Conservation (phyloP, 176 grass and related monocot genomes). For the Musa acuminata region DNA sequence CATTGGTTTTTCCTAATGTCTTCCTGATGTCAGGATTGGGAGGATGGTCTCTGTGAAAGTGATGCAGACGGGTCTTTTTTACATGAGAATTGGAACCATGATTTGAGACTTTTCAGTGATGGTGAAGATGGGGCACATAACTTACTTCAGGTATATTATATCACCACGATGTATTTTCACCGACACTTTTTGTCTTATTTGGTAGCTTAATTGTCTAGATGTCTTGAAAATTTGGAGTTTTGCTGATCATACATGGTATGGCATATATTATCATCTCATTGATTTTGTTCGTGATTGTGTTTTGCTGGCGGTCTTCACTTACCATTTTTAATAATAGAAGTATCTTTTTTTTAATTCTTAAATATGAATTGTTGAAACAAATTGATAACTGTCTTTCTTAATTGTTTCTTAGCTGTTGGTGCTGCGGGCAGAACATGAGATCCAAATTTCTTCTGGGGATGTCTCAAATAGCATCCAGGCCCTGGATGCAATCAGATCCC, state of each 20-base stretch:
- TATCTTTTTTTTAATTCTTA: not conserved
- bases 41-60: conserved; percentile 62
- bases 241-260: too few relatives aligned
- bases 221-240: too few relatives aligned
- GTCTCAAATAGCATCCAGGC: conserved; percentile 30
- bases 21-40: conserved; percentile 59
- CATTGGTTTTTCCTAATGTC: conserved; percentile 1
- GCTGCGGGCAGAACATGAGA: conserved; percentile 59
- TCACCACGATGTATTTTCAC: not conserved
- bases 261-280: too few relatives aligned
- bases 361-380: not conserved
- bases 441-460: conserved; percentile 46
- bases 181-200: not conserved
- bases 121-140: conserved; percentile 59
- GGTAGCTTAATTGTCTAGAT: too few relatives aligned
- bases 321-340: not conserved
- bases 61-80: conserved; percentile 67
- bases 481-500: conserved; percentile 41
- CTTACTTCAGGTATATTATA: conserved; percentile 56
- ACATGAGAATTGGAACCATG: conserved; percentile 52
- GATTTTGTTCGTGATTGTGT: too few relatives aligned
- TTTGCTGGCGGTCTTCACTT: not conserved
- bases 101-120: conserved; percentile 57
- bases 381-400: not conserved
- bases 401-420: conserved; percentile 42